These are phyloP conservation scores for Boletus pseudo-olivaceus DNA, from an alignment of 768 basidiomycete species.

Conservation along the genomic window DNA sequence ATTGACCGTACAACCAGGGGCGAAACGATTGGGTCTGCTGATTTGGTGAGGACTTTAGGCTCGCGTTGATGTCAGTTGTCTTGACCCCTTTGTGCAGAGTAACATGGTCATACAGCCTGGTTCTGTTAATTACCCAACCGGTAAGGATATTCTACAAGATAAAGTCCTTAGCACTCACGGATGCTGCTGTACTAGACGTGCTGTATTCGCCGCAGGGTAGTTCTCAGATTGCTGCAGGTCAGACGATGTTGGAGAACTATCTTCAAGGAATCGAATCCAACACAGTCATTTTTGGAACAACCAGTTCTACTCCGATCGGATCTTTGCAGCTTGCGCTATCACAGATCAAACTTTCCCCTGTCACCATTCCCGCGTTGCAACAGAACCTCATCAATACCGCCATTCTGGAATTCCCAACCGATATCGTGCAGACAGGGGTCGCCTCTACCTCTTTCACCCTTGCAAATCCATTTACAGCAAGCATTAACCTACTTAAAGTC, in stretches of 20 bases:
- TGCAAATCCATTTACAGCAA: constrained; percentile 69
- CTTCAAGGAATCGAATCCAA: constrained; percentile 58
- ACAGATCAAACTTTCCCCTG: constrained; percentile 55
- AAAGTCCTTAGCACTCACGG: not conserved
- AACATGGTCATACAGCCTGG: constrained; percentile 60
- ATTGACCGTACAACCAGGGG: constrained; percentile 31
- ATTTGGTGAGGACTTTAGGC: constrained; percentile 39
- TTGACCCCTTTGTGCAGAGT: constrained; percentile 32
- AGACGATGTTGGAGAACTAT: constrained; percentile 58
- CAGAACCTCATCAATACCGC: constrained; percentile 57
- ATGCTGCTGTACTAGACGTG: constrained; percentile 40
- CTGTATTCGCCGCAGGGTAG: constrained; percentile 56
- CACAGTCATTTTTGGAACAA: constrained; percentile 54
- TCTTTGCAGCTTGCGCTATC: constrained; percentile 62
- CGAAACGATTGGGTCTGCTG: constrained; percentile 55
- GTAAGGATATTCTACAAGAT: constrained; percentile 25
- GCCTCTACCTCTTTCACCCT: constrained; percentile 57
- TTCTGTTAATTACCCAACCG: constrained; percentile 51
- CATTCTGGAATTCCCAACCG: constrained; percentile 54
- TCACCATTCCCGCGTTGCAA: constrained; percentile 61
- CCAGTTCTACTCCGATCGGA: constrained; percentile 52
- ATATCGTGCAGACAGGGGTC: constrained; percentile 59
- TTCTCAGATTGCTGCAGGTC: constrained; percentile 49
- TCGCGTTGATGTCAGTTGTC: not conserved
- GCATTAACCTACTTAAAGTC: constrained; percentile 59